Evolutionary conservation across 179 eudicot species (phyloP), one percentile per base, ranked within the genome.

Genomic region (Camellia oleifera): DNA sequence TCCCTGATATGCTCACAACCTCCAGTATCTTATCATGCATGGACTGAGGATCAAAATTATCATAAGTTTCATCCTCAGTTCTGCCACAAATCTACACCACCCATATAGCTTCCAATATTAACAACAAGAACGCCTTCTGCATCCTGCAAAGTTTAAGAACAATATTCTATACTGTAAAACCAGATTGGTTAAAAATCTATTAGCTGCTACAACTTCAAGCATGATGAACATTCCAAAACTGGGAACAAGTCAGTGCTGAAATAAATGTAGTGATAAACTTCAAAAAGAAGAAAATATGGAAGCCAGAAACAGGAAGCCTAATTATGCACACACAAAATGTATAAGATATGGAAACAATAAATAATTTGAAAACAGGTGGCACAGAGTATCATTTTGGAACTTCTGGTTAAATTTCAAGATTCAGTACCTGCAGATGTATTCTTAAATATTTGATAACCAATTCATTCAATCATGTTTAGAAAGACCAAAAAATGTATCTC

Each of bases 21-120:
- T 97, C 99, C 79, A 97, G 89, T 78, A 90, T 84, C 88, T 91
- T 97, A 85, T 97, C 99, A 83, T 97, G 99, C 97, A 97, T 94
- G 64, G 99, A 97, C 68, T 97, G 99, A 46, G 97, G 97, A 88
- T 92, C 97, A 82, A 91, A 91, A 77, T 89, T 89, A 74, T 89
- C 97, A 82, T 85, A 91, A 75, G 80, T 88, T 82, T 97, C 99
- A 82, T 97, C 98, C 82, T 97, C 99, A n/a, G 69, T 97, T 94
- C 73, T 94, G 97, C 99, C 99, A 97, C 86, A 97, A 87, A 85
- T 96, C 99, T 67, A 96, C 99, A n/a, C 99, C 99, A 68, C 99
- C 99, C 99, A 96, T 96, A 82, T 96, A 96, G 86, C 99, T 96
- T 77, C 98, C 98, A 56, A 96, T 96, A 85, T 96, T 96, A 61